Evolutionary conservation across 805 yeast genomes (phyloP), one percentile per base, ranked within the genome.

Genomic region (Lipomyces chichibuensis): DNA sequence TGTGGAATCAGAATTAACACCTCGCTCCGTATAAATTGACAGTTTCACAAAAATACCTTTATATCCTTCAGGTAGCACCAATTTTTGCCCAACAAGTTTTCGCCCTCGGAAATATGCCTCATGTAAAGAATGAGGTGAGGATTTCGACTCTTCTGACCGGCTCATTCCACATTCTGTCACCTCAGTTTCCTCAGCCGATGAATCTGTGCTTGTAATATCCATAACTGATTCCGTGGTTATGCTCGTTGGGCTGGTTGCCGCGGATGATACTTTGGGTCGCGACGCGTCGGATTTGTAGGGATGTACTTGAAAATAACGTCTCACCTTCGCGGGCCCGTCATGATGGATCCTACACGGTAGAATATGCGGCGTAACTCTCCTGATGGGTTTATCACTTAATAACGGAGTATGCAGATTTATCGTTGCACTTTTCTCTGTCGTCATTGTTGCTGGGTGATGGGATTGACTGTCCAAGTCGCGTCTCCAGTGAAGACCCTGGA

Each of bases 41-140:
- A 20, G 33, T 14, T 2, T 8, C 23, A n/a, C 11, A 17, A n/a
- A 2, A n/a, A 43, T n/a, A 64, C 67, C 67, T 17, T 43, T 53
- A 53, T 53, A 66, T 14, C 53, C 55, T 8, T 65, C 68, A 11
- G 59, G 57, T 29, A 69, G 17, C 6, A 17, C 32, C 20, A 67
- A n/a, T n/a, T 49, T 46, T 23, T 27, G 23, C 7, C 70, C 70
- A 7, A 69, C 32, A 11, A 69, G 37, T 46, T 53, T 54, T 23
- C 72, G 56, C 4, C 72, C 72, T 13, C 71, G 66, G 27, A 69
- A 69, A 53, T 67, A 63, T 32, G 67, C 32, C 57, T 67, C 69
- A 35, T 60, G 43, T 13, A 54, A 33, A 11, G 63, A n/a, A 23
- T 51, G 39, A 37, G 17, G 5, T 14, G 5, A 9, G 29, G 5